Base-by-base conservation (phyloP, 1,139 yeast genomes). In the Saccharomyces hybrid region DNA sequence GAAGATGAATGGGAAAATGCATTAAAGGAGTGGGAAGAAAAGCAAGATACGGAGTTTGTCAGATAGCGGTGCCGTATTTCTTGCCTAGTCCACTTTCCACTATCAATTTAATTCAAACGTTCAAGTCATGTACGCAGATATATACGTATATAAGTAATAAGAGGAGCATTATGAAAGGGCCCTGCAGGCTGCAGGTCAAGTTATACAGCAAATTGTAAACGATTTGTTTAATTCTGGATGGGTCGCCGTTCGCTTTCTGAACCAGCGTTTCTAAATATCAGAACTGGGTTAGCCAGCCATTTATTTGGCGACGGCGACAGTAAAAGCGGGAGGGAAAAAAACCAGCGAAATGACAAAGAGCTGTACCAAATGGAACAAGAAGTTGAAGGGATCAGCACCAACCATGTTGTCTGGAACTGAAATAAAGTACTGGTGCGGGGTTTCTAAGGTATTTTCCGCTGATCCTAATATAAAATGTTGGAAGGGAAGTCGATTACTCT, bases 1-100 rank as follows among this genome's bases (percentile, higher is more conserved):
- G 69, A 66, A 8, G 71, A 66, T 56, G 88, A 85, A 63, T 86
- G 90, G 90, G 86, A 84, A 58, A 67, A 72, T 28, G 86, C 88
- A 2, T 67, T 86, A 48, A 72, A 76, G 51, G 82, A 83, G 13
- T 86, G 89, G 88, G 89, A 85, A 63, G 68, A 67, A 47, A 66
- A 65, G 44, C 70, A 67, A 44, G 68, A 70, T 7, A 59, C 61
- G 8, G 59, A 60, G 34, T 65, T 59, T 53, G 63, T 63, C 6
- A 63, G 62, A 47, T 64, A 55, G 48, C 20, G 11, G 11, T 16
- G 41, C 26, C 20, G 8, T 14, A 26, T 31, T 13, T 34, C 25
- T 8, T 38, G 23, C 23, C 23, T 38, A 14, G 16, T 14, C 23
- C 23, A 38, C 16, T 14, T 14, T 38, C 44, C 44, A 38, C 20